Conservation (phyloP, 2,329 filamentous ascomycete genomes). For the Epichloe sylvatica region DNA sequence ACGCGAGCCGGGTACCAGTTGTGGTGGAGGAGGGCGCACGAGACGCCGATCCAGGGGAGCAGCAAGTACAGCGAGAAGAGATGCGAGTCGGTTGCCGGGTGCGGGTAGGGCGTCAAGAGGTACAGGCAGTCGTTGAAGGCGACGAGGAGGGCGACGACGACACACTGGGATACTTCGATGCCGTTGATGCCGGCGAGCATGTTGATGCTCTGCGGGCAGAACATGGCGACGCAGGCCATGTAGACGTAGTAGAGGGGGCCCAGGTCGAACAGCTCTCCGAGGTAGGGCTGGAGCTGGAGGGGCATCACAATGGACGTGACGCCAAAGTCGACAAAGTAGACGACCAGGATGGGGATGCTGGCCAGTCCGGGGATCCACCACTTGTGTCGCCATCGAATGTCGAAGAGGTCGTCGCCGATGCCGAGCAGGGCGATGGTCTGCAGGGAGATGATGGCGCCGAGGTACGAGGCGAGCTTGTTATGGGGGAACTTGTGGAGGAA, state of each 20-base stretch:
- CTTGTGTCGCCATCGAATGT: conserved; percentile 98
- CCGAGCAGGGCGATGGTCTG: conserved; percentile 85
- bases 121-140: conserved; percentile 81
- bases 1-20: conserved; percentile 95
- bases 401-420: conserved; percentile 89
- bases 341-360: conserved; percentile 80
- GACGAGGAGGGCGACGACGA: conserved; percentile 76
- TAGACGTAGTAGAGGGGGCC: conserved; percentile 81
- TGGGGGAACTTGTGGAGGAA: conserved; percentile 87
- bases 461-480: conserved; percentile 90
- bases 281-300: conserved; percentile 65
- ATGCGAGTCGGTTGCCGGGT: conserved; percentile 90
- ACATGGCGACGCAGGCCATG: conserved; percentile 93
- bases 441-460: conserved; percentile 84
- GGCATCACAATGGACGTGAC: conserved; percentile 93
- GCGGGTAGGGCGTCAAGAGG: conserved; percentile 67
- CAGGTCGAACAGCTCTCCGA: conserved; percentile 75
- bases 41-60: conserved; percentile 87
- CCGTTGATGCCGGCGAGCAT: conserved; percentile 99
- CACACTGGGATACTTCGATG: conserved; percentile 87
- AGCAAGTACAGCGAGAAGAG: conserved; percentile 92
- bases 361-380: conserved; percentile 94
- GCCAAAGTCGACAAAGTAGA: conserved; percentile 97
- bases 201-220: conserved; percentile 97
- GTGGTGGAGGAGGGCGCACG: conserved; percentile 69